Evolutionary conservation across 257 asterid species (phyloP).

Genomic region (Ophiorrhiza pumila): DNA sequence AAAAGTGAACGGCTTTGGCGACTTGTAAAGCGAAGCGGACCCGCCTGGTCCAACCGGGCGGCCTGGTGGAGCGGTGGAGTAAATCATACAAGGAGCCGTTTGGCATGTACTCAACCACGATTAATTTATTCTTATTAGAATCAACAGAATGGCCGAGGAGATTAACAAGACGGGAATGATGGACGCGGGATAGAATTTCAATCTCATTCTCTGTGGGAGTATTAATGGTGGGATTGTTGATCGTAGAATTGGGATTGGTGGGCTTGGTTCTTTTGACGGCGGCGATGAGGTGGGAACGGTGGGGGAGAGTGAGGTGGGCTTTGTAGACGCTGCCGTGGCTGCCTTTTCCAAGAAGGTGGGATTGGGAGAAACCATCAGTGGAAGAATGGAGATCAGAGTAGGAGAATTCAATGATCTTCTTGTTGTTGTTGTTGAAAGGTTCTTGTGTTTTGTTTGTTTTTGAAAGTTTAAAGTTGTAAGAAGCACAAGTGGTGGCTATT

Average conservation of each 20-base stretch:
- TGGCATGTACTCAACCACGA: constrained; percentile 86
- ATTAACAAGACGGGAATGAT: constrained; percentile 63
- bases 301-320: constrained; percentile 44
- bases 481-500: constrained; percentile 63
- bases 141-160: constrained; percentile 56
- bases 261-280: constrained; percentile 61
- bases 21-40: constrained; percentile 63
- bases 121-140: constrained; percentile 34
- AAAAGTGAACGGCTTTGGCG: constrained; percentile 59
- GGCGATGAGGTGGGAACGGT: constrained; percentile 30
- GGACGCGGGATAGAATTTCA: constrained; percentile 58
- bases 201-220: constrained; percentile 61
- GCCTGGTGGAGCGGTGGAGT: constrained; percentile 53
- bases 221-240: not conserved
- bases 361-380: constrained; percentile 61
- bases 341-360: constrained; percentile 74
- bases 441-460: constrained; percentile 7
- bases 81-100: constrained; percentile 62
- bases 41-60: constrained; percentile 65
- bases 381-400: constrained; percentile 57
- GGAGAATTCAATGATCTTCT: constrained; percentile 35
- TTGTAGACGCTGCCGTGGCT: constrained; percentile 76
- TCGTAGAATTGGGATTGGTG: constrained; percentile 7
- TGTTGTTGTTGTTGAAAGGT: no score
- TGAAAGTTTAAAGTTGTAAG: constrained; percentile 46